A percentile compares a stretch with the other conserved stretches of the same genome.
Conservation (phyloP, 2,329 filamentous ascomycete species). For the Neonectria coccinea region DNA sequence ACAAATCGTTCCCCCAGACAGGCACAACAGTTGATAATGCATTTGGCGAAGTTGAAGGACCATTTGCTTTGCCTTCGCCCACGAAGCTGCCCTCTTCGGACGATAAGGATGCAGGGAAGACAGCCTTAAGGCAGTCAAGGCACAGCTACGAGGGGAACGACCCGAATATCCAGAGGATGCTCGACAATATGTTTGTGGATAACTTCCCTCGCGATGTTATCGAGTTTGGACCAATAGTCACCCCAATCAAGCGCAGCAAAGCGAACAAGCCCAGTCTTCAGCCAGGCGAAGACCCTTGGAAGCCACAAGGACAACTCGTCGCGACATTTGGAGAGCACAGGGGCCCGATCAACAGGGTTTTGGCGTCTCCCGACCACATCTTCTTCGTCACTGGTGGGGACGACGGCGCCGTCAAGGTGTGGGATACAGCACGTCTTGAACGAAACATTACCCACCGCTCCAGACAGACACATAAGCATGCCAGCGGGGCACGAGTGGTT, state of each 20-base stretch:
- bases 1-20: slow-evolving; percentile 69
- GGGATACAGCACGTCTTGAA: slow-evolving; percentile 91
- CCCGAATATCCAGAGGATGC: slow-evolving; percentile 74
- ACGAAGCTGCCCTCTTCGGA: slow-evolving; percentile 38
- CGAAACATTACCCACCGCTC: slow-evolving; percentile 91
- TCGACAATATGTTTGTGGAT: slow-evolving; percentile 87
- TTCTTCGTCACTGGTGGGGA: slow-evolving; percentile 97
- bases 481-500: slow-evolving; percentile 76
- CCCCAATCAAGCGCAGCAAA: slow-evolving; percentile 71
- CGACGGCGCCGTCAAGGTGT: slow-evolving; percentile 90
- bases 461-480: slow-evolving; percentile 85
- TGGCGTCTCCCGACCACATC: slow-evolving; percentile 86
- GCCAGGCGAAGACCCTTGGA: slow-evolving; percentile 71
- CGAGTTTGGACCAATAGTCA: slow-evolving; percentile 84
- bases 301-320: slow-evolving; percentile 84
- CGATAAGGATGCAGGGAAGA: slow-evolving; percentile 47
- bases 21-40: slow-evolving; percentile 69
- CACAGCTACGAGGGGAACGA: slow-evolving; percentile 90
- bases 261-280: slow-evolving; percentile 62
- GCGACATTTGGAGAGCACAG: slow-evolving; percentile 91
- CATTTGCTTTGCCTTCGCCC: slow-evolving; percentile 56
- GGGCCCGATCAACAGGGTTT: slow-evolving; percentile 82
- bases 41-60: slow-evolving; percentile 70
- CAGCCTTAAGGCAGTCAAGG: slow-evolving; percentile 62
- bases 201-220: slow-evolving; percentile 74